Conservation (phyloP, 1,139 yeast genomes). For the Nakaseomyces glabratus region DNA sequence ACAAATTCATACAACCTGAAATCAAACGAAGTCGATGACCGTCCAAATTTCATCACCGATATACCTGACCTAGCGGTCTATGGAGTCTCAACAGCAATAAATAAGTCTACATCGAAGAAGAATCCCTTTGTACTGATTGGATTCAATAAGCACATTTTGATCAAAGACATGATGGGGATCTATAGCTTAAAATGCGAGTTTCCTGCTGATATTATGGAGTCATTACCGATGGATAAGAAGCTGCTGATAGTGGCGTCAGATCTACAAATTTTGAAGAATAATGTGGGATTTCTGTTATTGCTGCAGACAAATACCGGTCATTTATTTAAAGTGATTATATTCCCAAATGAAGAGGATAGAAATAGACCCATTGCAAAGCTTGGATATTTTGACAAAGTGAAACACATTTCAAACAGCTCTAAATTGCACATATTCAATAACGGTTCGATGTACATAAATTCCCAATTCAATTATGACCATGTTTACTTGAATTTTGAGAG, state of each 20-base stretch:
- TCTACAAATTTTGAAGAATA: conserved; percentile 51
- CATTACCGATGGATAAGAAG: conserved; percentile 10
- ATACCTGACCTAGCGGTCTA: conserved; percentile 24
- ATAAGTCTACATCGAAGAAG: conserved; percentile 26
- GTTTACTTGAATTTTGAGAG: conserved; percentile 67
- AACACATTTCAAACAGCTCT: conserved; percentile 36
- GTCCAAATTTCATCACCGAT: conserved; percentile 33
- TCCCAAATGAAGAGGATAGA: conserved; percentile 34
- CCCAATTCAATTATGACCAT: conserved; percentile 66
- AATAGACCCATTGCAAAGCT: conserved; percentile 36
- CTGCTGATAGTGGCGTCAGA: conserved; percentile 43
- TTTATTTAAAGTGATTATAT: conserved; percentile 57
- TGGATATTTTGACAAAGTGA: conserved; percentile 71
- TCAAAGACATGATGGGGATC: conserved; percentile 34
- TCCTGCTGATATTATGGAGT: conserved; percentile 38
- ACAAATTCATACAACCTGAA: conserved; percentile 1
- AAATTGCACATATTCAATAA: conserved; percentile 55
- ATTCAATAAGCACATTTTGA: conserved; percentile 38
- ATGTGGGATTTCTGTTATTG: conserved; percentile 55
- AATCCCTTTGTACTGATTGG: conserved; percentile 50
- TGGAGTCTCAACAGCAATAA: conserved; percentile 14
- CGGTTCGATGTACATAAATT: conserved; percentile 70
- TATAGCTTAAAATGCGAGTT: conserved; percentile 38
- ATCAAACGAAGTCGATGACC: conserved; percentile 9
- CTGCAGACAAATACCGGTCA: conserved; percentile 70